These are phyloP conservation scores for Tylopilus balloui DNA, from an alignment of 768 basidiomycete species.

Conservation along the genomic window DNA sequence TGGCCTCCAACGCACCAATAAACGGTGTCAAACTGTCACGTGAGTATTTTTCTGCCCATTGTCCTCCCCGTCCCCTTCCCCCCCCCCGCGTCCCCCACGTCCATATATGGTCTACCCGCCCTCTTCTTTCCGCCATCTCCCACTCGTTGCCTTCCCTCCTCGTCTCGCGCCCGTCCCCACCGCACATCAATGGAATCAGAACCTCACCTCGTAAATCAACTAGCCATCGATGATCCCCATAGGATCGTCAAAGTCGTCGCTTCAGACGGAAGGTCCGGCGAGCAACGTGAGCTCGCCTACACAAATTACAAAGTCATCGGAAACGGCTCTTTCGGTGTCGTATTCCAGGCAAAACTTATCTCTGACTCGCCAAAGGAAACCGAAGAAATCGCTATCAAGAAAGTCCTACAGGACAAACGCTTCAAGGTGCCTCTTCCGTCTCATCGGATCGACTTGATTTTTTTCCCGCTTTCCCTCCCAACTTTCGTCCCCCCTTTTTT, in stretches of 20 bases:
- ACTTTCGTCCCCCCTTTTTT: background rate
- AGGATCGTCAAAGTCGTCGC: slow-evolving; percentile 94
- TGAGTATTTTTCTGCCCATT: slow-evolving; percentile 40
- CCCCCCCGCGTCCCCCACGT: slow-evolving; percentile 15
- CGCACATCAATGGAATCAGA: slow-evolving; percentile 26
- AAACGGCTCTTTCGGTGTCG: slow-evolving; percentile 98
- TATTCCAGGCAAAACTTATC: slow-evolving; percentile 91
- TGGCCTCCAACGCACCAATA: slow-evolving; percentile 77
- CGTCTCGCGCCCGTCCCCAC: slow-evolving; percentile 19
- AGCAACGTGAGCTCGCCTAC: slow-evolving; percentile 84
- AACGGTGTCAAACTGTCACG: slow-evolving; percentile 85
- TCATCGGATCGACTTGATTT: slow-evolving; percentile 1
- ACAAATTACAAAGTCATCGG: slow-evolving; percentile 98
- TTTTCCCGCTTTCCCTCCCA: slow-evolving; percentile 1
- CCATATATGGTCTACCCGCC: slow-evolving; percentile 30
- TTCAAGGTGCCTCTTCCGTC: slow-evolving; percentile 77
- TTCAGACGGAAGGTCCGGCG: slow-evolving; percentile 90
- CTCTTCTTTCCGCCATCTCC: slow-evolving; percentile 22
- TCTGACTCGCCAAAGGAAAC: slow-evolving; percentile 53
- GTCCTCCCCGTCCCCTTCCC: slow-evolving; percentile 13
- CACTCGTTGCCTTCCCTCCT: slow-evolving; percentile 37
- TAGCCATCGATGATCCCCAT: slow-evolving; percentile 93
- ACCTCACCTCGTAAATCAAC: slow-evolving; percentile 23
- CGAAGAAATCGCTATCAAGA: slow-evolving; percentile 99
- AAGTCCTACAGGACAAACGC: slow-evolving; percentile 98